phyloP scores from a whole-genome alignment of 2,329 filamentous ascomycete genomes.

The Rutstroemia sp. region DNA sequence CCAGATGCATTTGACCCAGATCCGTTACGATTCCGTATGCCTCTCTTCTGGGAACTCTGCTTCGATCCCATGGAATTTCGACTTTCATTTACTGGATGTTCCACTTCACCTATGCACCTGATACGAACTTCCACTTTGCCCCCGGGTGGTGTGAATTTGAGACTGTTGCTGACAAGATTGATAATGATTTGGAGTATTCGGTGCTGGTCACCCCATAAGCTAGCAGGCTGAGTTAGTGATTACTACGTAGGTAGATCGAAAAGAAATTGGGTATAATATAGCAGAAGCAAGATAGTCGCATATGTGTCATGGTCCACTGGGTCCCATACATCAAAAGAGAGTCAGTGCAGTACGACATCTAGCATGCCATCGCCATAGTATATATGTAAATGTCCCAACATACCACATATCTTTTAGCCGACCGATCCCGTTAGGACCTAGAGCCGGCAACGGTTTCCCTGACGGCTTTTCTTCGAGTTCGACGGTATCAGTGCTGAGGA shows the following conservation, averaged over 20 bases:
- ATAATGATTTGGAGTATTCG: slow-evolving; percentile 89
- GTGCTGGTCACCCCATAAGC: slow-evolving; percentile 84
- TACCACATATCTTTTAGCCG: slow-evolving; percentile 68
- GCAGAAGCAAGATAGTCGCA: too few relatives aligned
- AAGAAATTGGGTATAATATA: slow-evolving; percentile 5
- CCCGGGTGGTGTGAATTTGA: slow-evolving; percentile 79
- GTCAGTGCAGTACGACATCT: too few relatives aligned
- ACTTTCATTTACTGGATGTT: slow-evolving; percentile 18
- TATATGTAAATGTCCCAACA: slow-evolving; percentile 9
- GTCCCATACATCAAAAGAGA: too few relatives aligned
- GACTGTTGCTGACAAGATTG: slow-evolving; percentile 83
- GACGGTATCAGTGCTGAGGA: slow-evolving; percentile 46
- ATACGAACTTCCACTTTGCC: slow-evolving; percentile 73
- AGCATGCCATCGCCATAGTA: neutral
- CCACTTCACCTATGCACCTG: slow-evolving; percentile 57
- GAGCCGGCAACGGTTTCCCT: slow-evolving; percentile 40
- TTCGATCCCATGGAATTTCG: slow-evolving; percentile 22
- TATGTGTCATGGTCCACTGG: too few relatives aligned
- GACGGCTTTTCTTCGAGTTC: slow-evolving; percentile 10
- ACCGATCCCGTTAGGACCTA: slow-evolving; percentile 59
- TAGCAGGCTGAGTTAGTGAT: neutral
- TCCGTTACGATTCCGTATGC: slow-evolving; percentile 16
- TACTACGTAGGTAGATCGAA: slow-evolving; percentile 26
- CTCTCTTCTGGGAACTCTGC: slow-evolving; percentile 21
- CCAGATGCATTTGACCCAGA: slow-evolving; percentile 28